phyloP scores from a whole-genome alignment of 2,329 filamentous ascomycete species.

The Sphaerostilbella broomeana region DNA sequence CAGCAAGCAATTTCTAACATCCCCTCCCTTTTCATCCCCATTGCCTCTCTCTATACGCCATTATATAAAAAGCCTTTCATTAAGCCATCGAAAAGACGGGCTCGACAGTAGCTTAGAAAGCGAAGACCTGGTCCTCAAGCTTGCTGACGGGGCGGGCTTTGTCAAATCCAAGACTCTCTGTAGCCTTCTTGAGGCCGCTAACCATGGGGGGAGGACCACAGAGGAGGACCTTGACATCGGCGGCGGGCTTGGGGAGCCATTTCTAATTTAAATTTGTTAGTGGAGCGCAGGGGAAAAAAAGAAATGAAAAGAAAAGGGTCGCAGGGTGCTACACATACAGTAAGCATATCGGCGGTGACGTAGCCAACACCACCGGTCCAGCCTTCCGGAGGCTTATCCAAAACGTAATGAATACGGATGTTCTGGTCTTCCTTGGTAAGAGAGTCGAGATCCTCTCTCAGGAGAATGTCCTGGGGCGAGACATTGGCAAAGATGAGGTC shows the following conservation, averaged over 20 bases:
- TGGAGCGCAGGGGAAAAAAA: background rate
- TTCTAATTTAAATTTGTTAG: slow-evolving; percentile 43
- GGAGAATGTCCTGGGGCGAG: slow-evolving; percentile 81
- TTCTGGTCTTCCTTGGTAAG: slow-evolving; percentile 69
- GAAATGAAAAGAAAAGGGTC: background rate
- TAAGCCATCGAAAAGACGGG: background rate
- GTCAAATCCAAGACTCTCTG: slow-evolving; percentile 79
- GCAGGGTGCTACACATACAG: slow-evolving; percentile 50
- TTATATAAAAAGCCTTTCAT: background rate
- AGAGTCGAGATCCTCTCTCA: slow-evolving; percentile 84
- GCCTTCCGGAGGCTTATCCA: slow-evolving; percentile 88
- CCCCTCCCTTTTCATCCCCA: background rate
- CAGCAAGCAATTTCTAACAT: slow-evolving; percentile 1
- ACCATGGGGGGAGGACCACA: slow-evolving; percentile 98
- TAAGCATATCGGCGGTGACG: slow-evolving; percentile 93
- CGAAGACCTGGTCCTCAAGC: slow-evolving; percentile 96
- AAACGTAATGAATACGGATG: slow-evolving; percentile 87
- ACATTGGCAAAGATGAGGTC: slow-evolving; percentile 98
- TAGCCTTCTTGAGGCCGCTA: slow-evolving; percentile 92
- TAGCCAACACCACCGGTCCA: slow-evolving; percentile 94
- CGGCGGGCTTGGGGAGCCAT: slow-evolving; percentile 73
- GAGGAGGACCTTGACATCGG: slow-evolving; percentile 86
- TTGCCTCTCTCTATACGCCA: background rate
- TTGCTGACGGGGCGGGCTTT: slow-evolving; percentile 96
- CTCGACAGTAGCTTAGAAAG: slow-evolving; percentile 62